Evolutionary conservation across 2,329 filamentous ascomycete species (phyloP), one percentile per base, ranked within the genome.

Genomic region (Phialophora verrucosa): DNA sequence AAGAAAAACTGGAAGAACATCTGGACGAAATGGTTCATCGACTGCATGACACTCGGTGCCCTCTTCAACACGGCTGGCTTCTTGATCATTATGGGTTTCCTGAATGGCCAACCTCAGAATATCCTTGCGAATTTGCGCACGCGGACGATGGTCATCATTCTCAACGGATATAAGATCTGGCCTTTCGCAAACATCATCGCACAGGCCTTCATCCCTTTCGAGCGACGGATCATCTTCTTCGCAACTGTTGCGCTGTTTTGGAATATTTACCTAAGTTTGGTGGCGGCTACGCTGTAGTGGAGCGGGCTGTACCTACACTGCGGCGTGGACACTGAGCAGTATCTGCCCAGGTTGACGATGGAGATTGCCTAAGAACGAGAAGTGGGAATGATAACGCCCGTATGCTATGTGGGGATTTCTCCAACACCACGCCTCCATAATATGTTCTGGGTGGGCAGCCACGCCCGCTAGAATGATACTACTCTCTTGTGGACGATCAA

Each of bases 11-110:
- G 76, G 29, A 71, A 60, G 44, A 78, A 78, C 67, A 83, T 82
- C 0, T 64, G 83, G 35, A 72, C 76, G 12, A 84, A 84, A 74
- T 84, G 81, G 81, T 83, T 84, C 68, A 77, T 83, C 29, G 82
- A 84, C 69, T 83, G 82, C 69, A 85, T 88, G 72, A 83, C 83
- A 0, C 57, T 88, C n/a, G 85, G 85, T 42, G 85, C 83, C 1
- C 76, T 82, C 0, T 73, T 85, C 73, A 88, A 87, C 73, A 87
- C 83, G 1, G 75, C 83, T 31, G 76, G 84, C 64, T 88, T 87
- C 73, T 78, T 88, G 25, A 78, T 78, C 14, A 83, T 81, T 17
- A 85, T 88, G 74, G 82, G 81, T 6, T 77, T 83, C n/a, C 73
- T 84, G 32, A 78, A 78, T 23, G 78, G 78, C 1, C 69, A 77